phyloP scores from a whole-genome alignment of 441 rosid genomes.

The Erysimum cheiri region DNA sequence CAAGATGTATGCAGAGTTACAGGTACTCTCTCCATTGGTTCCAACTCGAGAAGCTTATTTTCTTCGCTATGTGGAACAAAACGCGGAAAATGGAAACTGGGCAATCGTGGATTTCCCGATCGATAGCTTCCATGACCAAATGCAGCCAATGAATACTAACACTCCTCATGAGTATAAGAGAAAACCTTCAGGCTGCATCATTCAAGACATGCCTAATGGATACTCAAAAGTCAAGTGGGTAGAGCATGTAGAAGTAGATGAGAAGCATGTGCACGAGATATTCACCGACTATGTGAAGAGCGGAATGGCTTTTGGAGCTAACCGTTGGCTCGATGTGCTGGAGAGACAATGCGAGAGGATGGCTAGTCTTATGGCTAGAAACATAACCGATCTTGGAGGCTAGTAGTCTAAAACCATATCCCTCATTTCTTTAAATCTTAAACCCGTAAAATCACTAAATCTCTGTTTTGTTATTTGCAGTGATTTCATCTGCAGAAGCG shows the following conservation, averaged over 20 bases:
- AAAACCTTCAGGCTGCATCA: conserved; percentile 78
- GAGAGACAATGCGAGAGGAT: conserved; percentile 83
- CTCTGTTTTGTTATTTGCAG: conserved; percentile 40
- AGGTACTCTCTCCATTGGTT: conserved; percentile 76
- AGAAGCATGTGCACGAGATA: conserved; percentile 70
- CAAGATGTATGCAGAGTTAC: conserved; percentile 89
- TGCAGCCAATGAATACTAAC: conserved; percentile 47
- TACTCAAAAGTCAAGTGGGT: conserved; percentile 93
- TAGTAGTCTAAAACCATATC: conserved; percentile 24
- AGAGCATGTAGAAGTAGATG: conserved; percentile 76
- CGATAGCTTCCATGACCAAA: conserved; percentile 60
- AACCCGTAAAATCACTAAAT: background rate
- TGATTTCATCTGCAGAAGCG: conserved; percentile 76
- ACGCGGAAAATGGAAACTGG: conserved; percentile 68
- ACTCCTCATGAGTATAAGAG: conserved; percentile 57
- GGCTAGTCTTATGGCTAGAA: conserved; percentile 92
- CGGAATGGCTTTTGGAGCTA: conserved; percentile 85
- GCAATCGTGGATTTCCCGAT: conserved; percentile 81
- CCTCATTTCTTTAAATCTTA: background rate
- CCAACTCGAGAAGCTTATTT: conserved; percentile 82
- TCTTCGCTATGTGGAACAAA: conserved; percentile 82
- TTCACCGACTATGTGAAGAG: conserved; percentile 54
- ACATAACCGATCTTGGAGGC: conserved; percentile 86
- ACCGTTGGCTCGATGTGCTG: conserved; percentile 80
- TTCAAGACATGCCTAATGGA: conserved; percentile 96